A percentile compares a stretch with the other conserved stretches of the same genome.
phyloP scores from a whole-genome alignment of 805 yeast genomes.

The Candida rishiriensis region DNA sequence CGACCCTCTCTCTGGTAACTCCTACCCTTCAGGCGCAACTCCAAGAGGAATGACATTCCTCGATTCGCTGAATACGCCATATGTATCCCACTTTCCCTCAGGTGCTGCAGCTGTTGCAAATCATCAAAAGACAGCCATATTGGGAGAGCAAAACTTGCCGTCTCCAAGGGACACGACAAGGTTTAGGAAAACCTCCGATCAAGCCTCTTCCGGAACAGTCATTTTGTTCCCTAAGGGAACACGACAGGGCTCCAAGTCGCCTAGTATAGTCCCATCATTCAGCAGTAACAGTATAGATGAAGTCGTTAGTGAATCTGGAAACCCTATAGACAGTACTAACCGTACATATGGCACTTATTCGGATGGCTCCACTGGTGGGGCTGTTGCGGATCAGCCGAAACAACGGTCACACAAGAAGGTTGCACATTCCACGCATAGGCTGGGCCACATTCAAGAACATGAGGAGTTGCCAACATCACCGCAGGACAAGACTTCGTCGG shows the following conservation, averaged over 20 bases:
- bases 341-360: background rate
- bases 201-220: conserved; percentile 37
- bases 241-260: conserved; percentile 17
- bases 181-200: conserved; percentile 8
- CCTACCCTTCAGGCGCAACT: background rate
- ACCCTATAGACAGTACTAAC: background rate
- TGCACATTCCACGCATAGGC: background rate
- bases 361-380: background rate
- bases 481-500: background rate
- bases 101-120: background rate
- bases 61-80: conserved; percentile 3
- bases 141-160: conserved; percentile 27
- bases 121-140: conserved; percentile 22
- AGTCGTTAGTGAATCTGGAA: background rate
- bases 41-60: conserved; percentile 12
- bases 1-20: background rate
- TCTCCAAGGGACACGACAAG: conserved; percentile 25
- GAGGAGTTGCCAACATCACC: background rate
- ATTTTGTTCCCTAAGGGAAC: conserved; percentile 43
- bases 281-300: background rate
- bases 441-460: background rate
- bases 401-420: background rate
- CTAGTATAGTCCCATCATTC: background rate
- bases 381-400: too few species aligned
- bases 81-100: background rate